These are phyloP conservation scores for Cryphonectria parasitica DNA, from an alignment of 2,329 filamentous ascomycete genomes.

Conservation along the genomic window DNA sequence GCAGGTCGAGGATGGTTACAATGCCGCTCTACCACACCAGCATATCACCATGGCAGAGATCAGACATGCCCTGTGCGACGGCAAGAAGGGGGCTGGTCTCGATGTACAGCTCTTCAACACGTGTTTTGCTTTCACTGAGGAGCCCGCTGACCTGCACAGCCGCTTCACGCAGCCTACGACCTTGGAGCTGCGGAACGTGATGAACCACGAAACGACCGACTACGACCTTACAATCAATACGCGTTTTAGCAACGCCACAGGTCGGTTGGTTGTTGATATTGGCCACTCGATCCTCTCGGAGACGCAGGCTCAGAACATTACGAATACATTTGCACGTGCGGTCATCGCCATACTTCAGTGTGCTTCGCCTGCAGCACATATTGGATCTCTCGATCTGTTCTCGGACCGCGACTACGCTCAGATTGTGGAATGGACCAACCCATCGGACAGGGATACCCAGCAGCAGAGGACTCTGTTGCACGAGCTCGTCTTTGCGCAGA, in stretches of 20 bases:
- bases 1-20: conserved; percentile 39
- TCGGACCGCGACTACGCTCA: conserved; percentile 59
- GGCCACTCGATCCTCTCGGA: conserved; percentile 48
- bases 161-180: conserved; percentile 36
- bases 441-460: conserved; percentile 44
- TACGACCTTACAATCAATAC: conserved; percentile 52
- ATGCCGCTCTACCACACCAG: conserved; percentile 44
- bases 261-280: conserved; percentile 48
- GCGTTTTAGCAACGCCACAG: conserved; percentile 42
- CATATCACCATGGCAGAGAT: conserved; percentile 51
- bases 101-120: conserved; percentile 52
- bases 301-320: conserved; percentile 51
- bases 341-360: conserved; percentile 49
- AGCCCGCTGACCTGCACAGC: conserved; percentile 42
- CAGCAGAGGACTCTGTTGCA: conserved; percentile 46
- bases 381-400: conserved; percentile 53
- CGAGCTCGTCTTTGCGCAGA: conserved; percentile 49
- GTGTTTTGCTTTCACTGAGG: conserved; percentile 52
- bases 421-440: conserved; percentile 56
- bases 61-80: conserved; percentile 47
- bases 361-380: conserved; percentile 36
- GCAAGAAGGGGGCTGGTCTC: conserved; percentile 41
- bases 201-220: conserved; percentile 48
- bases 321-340: conserved; percentile 57
- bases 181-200: conserved; percentile 41